Percentiles rank a stretch among this genome's conserved stretches.
Evolutionary conservation across 2,329 filamentous ascomycete genomes (phyloP).

Genomic region (Mariannaea sp.): DNA sequence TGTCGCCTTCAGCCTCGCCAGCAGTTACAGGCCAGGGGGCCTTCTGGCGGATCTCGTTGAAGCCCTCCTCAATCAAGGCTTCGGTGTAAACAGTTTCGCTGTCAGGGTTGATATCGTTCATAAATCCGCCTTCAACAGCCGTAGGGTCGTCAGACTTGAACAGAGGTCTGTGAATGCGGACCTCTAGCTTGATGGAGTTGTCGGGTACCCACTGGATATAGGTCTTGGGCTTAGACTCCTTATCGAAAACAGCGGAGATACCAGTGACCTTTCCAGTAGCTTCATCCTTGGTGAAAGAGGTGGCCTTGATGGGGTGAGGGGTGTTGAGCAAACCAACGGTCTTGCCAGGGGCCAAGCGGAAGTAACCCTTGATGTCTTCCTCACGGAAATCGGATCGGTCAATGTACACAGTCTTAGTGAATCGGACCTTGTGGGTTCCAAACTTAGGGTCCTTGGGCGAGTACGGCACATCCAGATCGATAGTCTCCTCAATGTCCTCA

Average conservation of each 20-base stretch:
- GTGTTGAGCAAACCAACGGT: constrained; percentile 75
- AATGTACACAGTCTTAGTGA: constrained; percentile 84
- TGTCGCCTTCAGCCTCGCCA: constrained; percentile 67
- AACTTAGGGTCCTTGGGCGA: constrained; percentile 77
- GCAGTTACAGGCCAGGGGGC: constrained; percentile 84
- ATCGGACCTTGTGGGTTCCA: constrained; percentile 62
- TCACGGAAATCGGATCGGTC: constrained; percentile 82
- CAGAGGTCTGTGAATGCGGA: constrained; percentile 77
- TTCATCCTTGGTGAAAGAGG: constrained; percentile 70
- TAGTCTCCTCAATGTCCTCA: constrained; percentile 67
- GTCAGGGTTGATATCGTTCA: constrained; percentile 82
- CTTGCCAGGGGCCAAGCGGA: constrained; percentile 79
- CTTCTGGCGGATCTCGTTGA: constrained; percentile 73
- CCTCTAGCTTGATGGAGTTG: constrained; percentile 71
- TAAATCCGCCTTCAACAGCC: constrained; percentile 76
- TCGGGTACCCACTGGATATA: constrained; percentile 89
- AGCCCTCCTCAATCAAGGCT: constrained; percentile 81
- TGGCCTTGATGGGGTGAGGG: constrained; percentile 72
- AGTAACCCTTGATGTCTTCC: constrained; percentile 75
- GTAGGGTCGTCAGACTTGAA: constrained; percentile 88
- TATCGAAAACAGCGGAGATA: constrained; percentile 68
- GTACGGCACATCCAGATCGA: constrained; percentile 75
- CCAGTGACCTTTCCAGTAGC: constrained; percentile 67
- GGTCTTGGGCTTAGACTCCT: constrained; percentile 75
- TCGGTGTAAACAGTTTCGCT: constrained; percentile 79